These are phyloP conservation scores for Casuarina glauca DNA, from an alignment of 306 rosid species.

Conservation along the genomic window DNA sequence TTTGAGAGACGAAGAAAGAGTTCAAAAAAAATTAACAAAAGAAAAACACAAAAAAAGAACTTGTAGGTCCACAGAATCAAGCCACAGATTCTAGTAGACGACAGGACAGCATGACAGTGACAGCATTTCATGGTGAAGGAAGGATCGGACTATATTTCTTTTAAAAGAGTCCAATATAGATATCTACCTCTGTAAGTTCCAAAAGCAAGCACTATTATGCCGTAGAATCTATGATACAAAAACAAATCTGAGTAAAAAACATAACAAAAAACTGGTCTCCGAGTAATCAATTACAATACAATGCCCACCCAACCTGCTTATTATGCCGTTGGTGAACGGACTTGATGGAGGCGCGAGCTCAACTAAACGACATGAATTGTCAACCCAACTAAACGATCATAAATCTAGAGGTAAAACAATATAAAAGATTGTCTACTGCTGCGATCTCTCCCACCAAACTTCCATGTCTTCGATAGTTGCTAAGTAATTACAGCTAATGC, in stretches of 20 bases:
- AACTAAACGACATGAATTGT: slow-evolving; percentile 12
- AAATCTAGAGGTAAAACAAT: background rate
- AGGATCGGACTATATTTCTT: too few species aligned
- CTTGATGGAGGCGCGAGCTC: slow-evolving; percentile 16
- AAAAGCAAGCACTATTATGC: background rate
- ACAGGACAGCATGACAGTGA: too few species aligned
- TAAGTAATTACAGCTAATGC: slow-evolving; percentile 45
- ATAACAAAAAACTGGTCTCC: background rate
- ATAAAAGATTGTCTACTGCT: slow-evolving; percentile 16
- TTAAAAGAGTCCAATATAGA: too few species aligned
- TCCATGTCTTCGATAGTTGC: slow-evolving; percentile 27
- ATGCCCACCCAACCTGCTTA: slow-evolving; percentile 16
- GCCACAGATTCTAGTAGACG: too few species aligned
- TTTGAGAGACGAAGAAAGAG: too few species aligned
- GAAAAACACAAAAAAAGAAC: too few species aligned
- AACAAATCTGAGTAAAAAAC: background rate
- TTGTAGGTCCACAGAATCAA: too few species aligned
- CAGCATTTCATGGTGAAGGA: too few species aligned
- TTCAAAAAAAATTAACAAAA: too few species aligned
- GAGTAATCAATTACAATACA: slow-evolving; percentile 4
- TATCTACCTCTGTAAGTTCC: too few species aligned
- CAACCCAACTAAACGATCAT: slow-evolving; percentile 2
- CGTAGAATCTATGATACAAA: background rate
- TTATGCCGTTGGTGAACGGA: background rate
- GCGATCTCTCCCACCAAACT: slow-evolving; percentile 29